These are phyloP conservation scores for Crithidia expoeki DNA, from an alignment of 208 protist genomes.

Conservation along the genomic window DNA sequence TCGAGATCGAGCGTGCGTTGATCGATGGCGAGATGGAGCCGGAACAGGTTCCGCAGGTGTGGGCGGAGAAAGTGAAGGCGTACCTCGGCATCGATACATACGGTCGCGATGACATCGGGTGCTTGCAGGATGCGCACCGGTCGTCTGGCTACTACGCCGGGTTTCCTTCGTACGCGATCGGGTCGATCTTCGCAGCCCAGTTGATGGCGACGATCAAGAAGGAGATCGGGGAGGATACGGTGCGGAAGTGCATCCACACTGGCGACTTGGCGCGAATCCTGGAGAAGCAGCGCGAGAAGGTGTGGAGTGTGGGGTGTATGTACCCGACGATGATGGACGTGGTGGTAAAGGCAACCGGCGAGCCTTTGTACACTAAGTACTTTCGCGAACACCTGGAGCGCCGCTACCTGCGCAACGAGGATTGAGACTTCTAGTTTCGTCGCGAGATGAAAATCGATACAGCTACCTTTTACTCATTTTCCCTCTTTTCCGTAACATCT, in stretches of 20 bases:
- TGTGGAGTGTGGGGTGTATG: conserved; percentile 52
- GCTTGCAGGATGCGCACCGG: conserved; percentile 90
- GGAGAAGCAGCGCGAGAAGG: conserved; percentile 65
- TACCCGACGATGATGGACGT: conserved; percentile 75
- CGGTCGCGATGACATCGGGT: conserved; percentile 70
- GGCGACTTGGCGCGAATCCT: conserved; percentile 64
- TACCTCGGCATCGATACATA: conserved; percentile 78
- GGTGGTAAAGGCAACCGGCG: conserved; percentile 67
- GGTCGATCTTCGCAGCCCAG: conserved; percentile 79
- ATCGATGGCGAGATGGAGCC: conserved; percentile 75
- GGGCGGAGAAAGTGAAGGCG: conserved; percentile 84
- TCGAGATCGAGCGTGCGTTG: conserved; percentile 85
- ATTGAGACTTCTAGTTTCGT: too few relatives aligned
- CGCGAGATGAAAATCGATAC: too few relatives aligned
- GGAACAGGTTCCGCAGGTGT: conserved; percentile 69
- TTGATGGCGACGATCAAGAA: conserved; percentile 65
- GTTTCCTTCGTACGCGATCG: conserved; percentile 82
- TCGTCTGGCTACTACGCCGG: conserved; percentile 61
- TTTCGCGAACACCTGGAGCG: conserved; percentile 73
- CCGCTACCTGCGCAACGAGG: conserved; percentile 65
- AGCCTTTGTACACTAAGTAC: conserved; percentile 70
- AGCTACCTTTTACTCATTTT: too few relatives aligned
- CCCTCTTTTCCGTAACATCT: background rate
- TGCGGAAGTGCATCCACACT: conserved; percentile 47
- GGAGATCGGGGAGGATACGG: conserved; percentile 52